Percentiles rank a stretch among this genome's conserved stretches.
phyloP scores from a whole-genome alignment of 2,329 filamentous ascomycete species.

The Fusarium sacchari region DNA sequence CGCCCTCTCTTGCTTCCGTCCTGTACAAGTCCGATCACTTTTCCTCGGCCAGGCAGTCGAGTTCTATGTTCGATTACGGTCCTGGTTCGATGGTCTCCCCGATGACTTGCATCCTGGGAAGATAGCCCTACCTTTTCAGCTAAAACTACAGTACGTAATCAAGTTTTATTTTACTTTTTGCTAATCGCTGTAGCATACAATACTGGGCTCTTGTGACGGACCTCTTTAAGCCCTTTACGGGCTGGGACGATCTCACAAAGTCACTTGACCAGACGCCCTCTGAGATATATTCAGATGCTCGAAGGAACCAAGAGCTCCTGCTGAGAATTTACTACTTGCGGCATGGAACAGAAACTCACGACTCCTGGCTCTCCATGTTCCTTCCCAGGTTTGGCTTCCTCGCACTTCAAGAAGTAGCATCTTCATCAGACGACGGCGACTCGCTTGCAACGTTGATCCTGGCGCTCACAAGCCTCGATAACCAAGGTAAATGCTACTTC shows the following conservation, averaged over 20 bases:
- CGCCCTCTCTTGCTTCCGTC: background rate
- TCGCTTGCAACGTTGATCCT: background rate
- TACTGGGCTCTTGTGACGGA: background rate
- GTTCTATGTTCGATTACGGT: background rate
- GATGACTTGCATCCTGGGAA: background rate
- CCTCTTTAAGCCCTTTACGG: background rate
- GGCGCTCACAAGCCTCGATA: background rate
- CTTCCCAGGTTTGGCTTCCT: background rate
- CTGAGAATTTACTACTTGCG: background rate
- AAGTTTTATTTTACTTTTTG: background rate
- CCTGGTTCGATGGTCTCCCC: background rate
- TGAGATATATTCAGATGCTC: background rate
- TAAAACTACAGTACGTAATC: background rate
- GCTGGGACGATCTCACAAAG: background rate
- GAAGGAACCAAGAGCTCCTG: background rate
- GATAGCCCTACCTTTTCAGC: background rate
- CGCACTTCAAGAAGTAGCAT: background rate
- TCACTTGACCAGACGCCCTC: background rate
- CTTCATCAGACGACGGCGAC: background rate
- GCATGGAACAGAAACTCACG: background rate
- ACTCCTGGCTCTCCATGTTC: background rate
- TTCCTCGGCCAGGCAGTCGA: background rate
- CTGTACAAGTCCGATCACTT: background rate
- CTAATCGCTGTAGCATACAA: background rate
- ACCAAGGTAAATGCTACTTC: background rate